Percentiles rank a stretch among this genome's conserved stretches.
Evolutionary conservation across 768 basidiomycete genomes (phyloP).

Genomic region (Podaxis sp.): DNA sequence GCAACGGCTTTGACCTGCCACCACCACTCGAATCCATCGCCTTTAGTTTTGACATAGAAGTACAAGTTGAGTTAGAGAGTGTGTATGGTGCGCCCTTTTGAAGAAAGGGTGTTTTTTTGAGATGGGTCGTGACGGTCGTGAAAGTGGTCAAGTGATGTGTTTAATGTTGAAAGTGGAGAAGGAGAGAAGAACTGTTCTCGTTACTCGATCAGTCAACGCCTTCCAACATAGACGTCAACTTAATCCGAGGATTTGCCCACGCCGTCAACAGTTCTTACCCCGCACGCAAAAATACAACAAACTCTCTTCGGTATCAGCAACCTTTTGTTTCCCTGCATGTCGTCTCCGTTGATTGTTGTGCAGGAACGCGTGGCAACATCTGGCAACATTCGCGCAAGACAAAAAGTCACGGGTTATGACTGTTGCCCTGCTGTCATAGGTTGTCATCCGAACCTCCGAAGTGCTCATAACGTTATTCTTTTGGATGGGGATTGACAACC

Average conservation of each 20-base stretch:
- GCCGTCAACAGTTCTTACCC: background rate
- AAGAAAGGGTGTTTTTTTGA: background rate
- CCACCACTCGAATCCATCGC: background rate
- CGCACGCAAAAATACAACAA: background rate
- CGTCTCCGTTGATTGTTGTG: background rate
- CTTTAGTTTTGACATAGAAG: constrained; percentile 3
- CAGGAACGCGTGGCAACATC: background rate
- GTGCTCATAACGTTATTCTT: background rate
- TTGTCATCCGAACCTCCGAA: background rate
- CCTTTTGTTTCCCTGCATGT: background rate
- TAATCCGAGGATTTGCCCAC: constrained; percentile 11
- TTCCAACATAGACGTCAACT: background rate
- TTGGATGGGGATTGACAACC: background rate
- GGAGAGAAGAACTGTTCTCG: background rate
- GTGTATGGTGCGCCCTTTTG: background rate
- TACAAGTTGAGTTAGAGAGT: background rate
- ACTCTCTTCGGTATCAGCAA: background rate
- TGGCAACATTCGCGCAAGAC: background rate
- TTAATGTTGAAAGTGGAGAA: background rate
- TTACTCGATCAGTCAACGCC: background rate
- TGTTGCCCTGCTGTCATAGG: background rate
- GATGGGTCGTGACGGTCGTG: background rate
- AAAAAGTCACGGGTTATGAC: background rate
- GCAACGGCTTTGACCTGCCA: constrained; percentile 4
- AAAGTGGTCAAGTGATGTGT: background rate